Evolutionary conservation across 2,329 filamentous ascomycete genomes (phyloP), one percentile per base, ranked within the genome.

Genomic region (Microdochium bolleyi): DNA sequence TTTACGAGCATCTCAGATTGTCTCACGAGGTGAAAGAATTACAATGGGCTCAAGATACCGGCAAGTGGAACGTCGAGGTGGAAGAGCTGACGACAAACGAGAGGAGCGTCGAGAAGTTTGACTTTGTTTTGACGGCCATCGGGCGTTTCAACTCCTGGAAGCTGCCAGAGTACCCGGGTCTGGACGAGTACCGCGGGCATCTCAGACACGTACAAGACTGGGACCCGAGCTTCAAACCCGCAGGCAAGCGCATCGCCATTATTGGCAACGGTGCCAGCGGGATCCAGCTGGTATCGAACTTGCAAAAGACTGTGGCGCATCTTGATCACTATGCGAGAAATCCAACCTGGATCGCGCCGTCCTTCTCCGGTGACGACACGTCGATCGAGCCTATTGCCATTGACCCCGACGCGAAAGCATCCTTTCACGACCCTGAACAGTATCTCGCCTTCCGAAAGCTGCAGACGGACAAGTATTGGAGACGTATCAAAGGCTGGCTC

Each of bases 81-180:
- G 64, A 67, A 21, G 68, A 78, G 41, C 55, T 74, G 9, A 53
- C 58, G 37, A 70, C 68, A 1, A 67, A 66, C 4, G 60, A 74
- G 52, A 62, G 65, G 0, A 68, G 70, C 3, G 70, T 59, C 3
- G 74, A 81, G 30, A 72, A 75, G 37, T 73, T 78, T 2, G 84
- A 88, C 56, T 77, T 85, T 51, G 64, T 88, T 1, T 68, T 88
- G 27, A 81, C 79, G 0, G 83, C 83, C 1, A 78, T 84, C 53
- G 85, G 85, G 0, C 74, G 79, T 37, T 85, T 88, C 67, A 87
- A 87, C 59, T 77, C 76, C 16, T 85, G 82, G 79, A 79, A 77
- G 53, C 68, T 85, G 0, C 84, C 84, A 0, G 69, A 82, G 25
- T 84, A 84, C 55, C 76, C 78, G 1, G 83, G 83, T 0, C 72